A percentile compares a stretch with the other conserved stretches of the same genome.
Conservation (phyloP, 306 rosid genomes). For the Comarum palustre region DNA sequence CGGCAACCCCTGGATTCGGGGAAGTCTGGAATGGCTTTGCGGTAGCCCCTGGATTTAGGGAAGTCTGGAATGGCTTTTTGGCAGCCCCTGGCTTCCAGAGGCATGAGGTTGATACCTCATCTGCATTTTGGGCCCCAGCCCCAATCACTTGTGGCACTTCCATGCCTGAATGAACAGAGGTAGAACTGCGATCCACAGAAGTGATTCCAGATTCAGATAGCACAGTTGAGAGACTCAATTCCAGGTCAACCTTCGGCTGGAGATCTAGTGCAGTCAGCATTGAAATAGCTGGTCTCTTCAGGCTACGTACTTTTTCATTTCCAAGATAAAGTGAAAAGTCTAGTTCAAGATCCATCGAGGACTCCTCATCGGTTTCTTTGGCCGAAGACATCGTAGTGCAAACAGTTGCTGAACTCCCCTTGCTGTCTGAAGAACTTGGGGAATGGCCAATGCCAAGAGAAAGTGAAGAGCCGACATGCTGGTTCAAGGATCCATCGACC, state of each 20-base stretch:
- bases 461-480: slow-evolving; percentile 58
- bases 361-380: slow-evolving; percentile 82
- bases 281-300: slow-evolving; percentile 39
- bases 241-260: slow-evolving; percentile 66
- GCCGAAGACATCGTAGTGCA: slow-evolving; percentile 83
- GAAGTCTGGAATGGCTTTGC: slow-evolving; percentile 37
- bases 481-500: slow-evolving; percentile 49
- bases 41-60: slow-evolving; percentile 21
- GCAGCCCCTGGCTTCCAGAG: slow-evolving; percentile 47
- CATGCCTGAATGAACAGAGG: slow-evolving; percentile 43
- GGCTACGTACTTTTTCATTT: slow-evolving; percentile 55
- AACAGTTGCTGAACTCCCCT: slow-evolving; percentile 82
- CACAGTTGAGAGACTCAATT: slow-evolving; percentile 75
- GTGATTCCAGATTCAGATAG: slow-evolving; percentile 70
- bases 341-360: slow-evolving; percentile 75
- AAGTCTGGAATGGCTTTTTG: background rate
- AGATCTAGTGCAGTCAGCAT: slow-evolving; percentile 37
- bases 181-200: slow-evolving; percentile 40
- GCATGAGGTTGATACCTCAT: slow-evolving; percentile 63
- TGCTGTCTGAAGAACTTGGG: slow-evolving; percentile 81
- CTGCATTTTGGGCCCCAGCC: slow-evolving; percentile 42
- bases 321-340: slow-evolving; percentile 71
- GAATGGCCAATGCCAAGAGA: slow-evolving; percentile 79
- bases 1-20: slow-evolving; percentile 39
- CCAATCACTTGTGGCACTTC: slow-evolving; percentile 40